These are phyloP conservation scores for Penicillium silybi DNA, from an alignment of 495 filamentous ascomycete species.

Conservation along the genomic window DNA sequence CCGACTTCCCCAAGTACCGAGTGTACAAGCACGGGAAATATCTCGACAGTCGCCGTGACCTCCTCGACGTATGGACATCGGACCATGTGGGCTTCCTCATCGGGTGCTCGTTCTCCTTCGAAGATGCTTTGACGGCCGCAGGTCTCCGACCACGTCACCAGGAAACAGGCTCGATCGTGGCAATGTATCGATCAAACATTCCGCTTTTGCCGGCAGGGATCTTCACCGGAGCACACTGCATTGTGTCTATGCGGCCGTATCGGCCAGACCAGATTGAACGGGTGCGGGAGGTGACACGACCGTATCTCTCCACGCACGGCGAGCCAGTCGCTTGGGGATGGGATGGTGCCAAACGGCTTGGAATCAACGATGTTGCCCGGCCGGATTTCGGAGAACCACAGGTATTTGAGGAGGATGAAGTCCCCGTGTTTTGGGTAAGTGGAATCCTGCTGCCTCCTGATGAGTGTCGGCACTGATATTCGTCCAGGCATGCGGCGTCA, in stretches of 20 bases:
- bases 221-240: conserved; percentile 44
- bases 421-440: conserved; percentile 52
- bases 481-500: conserved; percentile 51
- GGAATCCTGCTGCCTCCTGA: not conserved
- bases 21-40: conserved; percentile 42
- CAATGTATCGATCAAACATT: conserved; percentile 52
- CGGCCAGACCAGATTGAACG: conserved; percentile 35
- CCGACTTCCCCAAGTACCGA: conserved; percentile 50
- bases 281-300: conserved; percentile 46
- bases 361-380: conserved; percentile 40
- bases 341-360: conserved; percentile 43
- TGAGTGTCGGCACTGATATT: not conserved
- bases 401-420: conserved; percentile 32
- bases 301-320: conserved; percentile 48
- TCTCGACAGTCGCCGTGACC: conserved; percentile 22
- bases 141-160: conserved; percentile 45
- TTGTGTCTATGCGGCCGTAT: conserved; percentile 57
- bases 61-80: conserved; percentile 44
- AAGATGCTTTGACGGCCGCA: conserved; percentile 41
- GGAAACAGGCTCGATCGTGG: conserved; percentile 32
- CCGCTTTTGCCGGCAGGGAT: conserved; percentile 48
- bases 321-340: conserved; percentile 59
- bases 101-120: conserved; percentile 56
- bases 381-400: conserved; percentile 46
- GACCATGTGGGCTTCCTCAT: conserved; percentile 55